phyloP scores from a whole-genome alignment of 176 grass and related monocot species.

The Rhynchospora tenuis region DNA sequence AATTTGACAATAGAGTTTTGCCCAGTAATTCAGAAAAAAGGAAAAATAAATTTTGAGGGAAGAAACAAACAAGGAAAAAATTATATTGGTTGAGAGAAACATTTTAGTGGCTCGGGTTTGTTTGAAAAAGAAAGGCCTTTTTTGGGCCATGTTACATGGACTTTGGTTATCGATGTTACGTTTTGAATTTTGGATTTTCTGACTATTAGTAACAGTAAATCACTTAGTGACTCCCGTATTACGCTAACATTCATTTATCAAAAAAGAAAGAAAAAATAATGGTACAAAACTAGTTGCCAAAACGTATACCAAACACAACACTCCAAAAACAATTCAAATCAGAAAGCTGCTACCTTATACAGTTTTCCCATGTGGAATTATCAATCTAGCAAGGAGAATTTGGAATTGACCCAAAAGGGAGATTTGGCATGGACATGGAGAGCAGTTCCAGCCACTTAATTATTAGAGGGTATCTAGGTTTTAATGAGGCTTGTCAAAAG shows the following conservation, averaged over 20 bases:
- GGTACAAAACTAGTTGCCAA: not conserved
- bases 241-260: not conserved
- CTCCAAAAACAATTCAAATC: not conserved
- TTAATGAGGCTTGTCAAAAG: not conserved
- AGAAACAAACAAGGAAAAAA: not conserved
- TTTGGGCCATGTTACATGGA: not conserved
- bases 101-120: not conserved
- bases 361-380: not conserved
- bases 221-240: not conserved
- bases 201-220: not conserved
- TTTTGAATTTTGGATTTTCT: not conserved
- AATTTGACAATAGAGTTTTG: not conserved
- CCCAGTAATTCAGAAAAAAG: not conserved
- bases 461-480: not conserved
- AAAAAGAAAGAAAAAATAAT: no score
- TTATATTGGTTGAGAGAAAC: not conserved
- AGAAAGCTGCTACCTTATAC: not conserved
- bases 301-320: not conserved
- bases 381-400: not conserved
- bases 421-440: not conserved
- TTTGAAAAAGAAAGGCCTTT: not conserved
- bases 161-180: not conserved
- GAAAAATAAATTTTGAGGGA: not conserved
- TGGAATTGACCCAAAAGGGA: not conserved
- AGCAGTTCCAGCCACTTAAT: not conserved